Evolutionary conservation across 2,329 filamentous ascomycete genomes (phyloP), one percentile per base, ranked within the genome.

Genomic region (Raffaelea ambrosiae): DNA sequence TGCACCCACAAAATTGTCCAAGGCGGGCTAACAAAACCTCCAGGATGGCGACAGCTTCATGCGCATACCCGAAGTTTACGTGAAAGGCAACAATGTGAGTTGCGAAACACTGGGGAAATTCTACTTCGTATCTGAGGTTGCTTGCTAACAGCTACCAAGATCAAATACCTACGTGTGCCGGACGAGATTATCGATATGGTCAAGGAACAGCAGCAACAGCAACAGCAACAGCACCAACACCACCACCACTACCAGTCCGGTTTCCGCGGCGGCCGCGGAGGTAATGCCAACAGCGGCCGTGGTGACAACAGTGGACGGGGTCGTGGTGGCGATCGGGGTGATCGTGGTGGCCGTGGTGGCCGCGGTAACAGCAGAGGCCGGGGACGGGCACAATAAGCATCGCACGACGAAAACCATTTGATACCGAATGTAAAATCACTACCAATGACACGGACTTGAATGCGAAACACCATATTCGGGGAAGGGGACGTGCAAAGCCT

Each of bases 141-240:
- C 4, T 1, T 11, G 23, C 1, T n/a, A 43, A 21, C 13, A 20
- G 2, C n/a, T 23, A 5, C 11, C 38, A 61, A 96, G 93, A 98
- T 98, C 72, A 98, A 98, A 74, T 98, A 95, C 70, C 79, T 98
- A 29, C 83, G 91, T 59, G 88, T 98, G 3, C 89, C 91, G 46
- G 91, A 98, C 68, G 91, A 97, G 66, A 94, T 98, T 53, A 87
- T 98, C 68, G 91, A 97, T 55, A 68, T 88, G 36, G 90, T 93
- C 21, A 95, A 89, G 73, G 91, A 97, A 57, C 86, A 93, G 62
- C 91, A 97, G 66, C 84, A 87, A 61, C 77, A 76, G 54, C 82
- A 87, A 61, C 77, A 76, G 53, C 81, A 52, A 35, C 46, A 53
- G 21, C 48, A 54, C 42, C 46, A 55, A 46, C 42, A 46, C 40